These are phyloP conservation scores for Podospora pseudoanserina DNA, from an alignment of 495 filamentous ascomycete species.

Conservation along the genomic window DNA sequence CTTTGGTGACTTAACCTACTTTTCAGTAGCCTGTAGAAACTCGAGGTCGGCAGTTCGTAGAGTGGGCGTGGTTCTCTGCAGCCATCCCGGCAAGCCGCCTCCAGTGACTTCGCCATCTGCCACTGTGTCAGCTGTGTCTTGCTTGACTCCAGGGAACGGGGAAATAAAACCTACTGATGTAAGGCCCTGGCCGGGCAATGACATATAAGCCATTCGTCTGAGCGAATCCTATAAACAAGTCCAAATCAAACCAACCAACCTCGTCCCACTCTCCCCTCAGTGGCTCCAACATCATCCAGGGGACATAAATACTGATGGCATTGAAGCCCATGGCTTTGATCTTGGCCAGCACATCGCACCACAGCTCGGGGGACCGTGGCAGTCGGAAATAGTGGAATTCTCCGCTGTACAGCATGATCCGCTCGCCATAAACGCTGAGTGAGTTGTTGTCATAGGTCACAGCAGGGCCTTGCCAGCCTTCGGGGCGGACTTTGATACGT, in stretches of 20 bases:
- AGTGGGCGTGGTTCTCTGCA: slow-evolving; percentile 58
- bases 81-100: slow-evolving; percentile 40
- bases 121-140: slow-evolving; percentile 14
- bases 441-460: slow-evolving; percentile 77
- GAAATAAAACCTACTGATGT: slow-evolving; percentile 25
- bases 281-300: slow-evolving; percentile 80
- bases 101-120: slow-evolving; percentile 59
- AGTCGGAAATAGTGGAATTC: slow-evolving; percentile 74
- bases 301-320: slow-evolving; percentile 67
- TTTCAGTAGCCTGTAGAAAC: slow-evolving; percentile 64
- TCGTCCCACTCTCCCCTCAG: slow-evolving; percentile 64
- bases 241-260: slow-evolving; percentile 64
- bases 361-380: slow-evolving; percentile 62
- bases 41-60: slow-evolving; percentile 57
- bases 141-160: not conserved
- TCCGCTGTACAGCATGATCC: slow-evolving; percentile 67
- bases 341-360: slow-evolving; percentile 75
- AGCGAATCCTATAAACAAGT: slow-evolving; percentile 71
- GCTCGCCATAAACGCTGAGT: slow-evolving; percentile 66
- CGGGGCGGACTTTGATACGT: not conserved
- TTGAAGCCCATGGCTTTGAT: slow-evolving; percentile 75
- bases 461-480: not conserved
- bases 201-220: slow-evolving; percentile 67
- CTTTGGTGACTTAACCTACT: slow-evolving; percentile 24
- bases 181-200: slow-evolving; percentile 62